Conservation (phyloP, 1,284 basidiomycete genomes). For the Heterobasidion annosum region DNA sequence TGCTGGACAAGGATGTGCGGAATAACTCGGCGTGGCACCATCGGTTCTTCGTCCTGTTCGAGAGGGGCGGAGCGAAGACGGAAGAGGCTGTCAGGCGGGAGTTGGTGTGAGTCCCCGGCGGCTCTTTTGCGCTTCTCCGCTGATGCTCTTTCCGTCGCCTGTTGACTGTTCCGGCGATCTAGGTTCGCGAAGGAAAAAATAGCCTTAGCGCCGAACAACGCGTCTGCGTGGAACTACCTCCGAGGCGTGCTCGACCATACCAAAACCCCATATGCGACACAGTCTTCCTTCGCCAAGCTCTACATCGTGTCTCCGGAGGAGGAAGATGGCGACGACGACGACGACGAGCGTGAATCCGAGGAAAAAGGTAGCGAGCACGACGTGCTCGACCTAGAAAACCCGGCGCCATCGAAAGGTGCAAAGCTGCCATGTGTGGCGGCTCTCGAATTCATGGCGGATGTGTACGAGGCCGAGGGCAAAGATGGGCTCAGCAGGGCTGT, state of each 20-base stretch:
- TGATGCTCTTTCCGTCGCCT: background rate
- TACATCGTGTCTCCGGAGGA: conserved; percentile 36
- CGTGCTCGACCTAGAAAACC: conserved; percentile 68
- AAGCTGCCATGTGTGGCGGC: conserved; percentile 70
- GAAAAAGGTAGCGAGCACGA: conserved; percentile 14
- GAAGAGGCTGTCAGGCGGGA: conserved; percentile 46
- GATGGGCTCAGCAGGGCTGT: conserved; percentile 38
- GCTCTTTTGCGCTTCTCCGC: background rate
- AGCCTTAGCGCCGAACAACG: conserved; percentile 83
- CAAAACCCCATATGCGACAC: conserved; percentile 44
- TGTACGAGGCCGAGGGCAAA: conserved; percentile 51
- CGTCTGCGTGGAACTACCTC: conserved; percentile 92
- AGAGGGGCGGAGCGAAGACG: conserved; percentile 49
- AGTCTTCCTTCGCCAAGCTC: conserved; percentile 54
- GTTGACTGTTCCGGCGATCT: conserved; percentile 1
- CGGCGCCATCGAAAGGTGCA: conserved; percentile 55
- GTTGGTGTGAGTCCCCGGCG: conserved; percentile 44
- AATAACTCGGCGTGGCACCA: conserved; percentile 99
- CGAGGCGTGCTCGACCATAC: conserved; percentile 64
- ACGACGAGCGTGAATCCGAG: too few species aligned
- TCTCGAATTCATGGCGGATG: conserved; percentile 82
- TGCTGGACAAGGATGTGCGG: conserved; percentile 74
- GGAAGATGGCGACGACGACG: conserved; percentile 14
- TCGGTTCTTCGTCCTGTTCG: conserved; percentile 88
- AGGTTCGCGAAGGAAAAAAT: conserved; percentile 71